Base-by-base conservation (phyloP, 2,329 filamentous ascomycete species). In the Neoscytalidium dimidiatum region DNA sequence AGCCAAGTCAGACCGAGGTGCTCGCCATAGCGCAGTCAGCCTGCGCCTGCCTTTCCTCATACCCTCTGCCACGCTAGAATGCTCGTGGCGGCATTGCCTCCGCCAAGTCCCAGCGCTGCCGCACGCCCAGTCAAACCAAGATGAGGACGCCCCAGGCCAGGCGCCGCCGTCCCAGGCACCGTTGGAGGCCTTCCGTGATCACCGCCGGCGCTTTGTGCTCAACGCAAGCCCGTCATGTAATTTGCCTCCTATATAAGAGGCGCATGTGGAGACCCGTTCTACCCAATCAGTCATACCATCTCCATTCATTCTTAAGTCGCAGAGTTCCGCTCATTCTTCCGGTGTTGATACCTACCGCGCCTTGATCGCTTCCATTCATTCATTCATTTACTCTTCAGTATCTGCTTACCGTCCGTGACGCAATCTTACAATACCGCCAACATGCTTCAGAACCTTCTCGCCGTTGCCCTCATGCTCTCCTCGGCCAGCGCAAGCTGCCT, bases 401-500 rank as follows among this genome's bases (percentile, higher is more conserved):
- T n/a, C n/a, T n/a, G n/a, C 33, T 33, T 9, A 35, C 23, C 38
- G 13, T 26, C 35, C 33, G 33, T 23, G 21, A 57, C 53, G 7
- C 29, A 29, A n/a, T 8, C 51, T 17, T 41, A 23, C n/a, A 35
- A 28, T 4, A 17, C 29, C 31, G 38, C 13, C 60, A 52, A 14
- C 21, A 62, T 51, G 44, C 44, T 51, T 62, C 14, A 21, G 44
- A 38, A 51, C 35, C 17, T 62, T 44, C 35, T 49, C 19, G 5
- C 60, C 28, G 13, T 38, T 62, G 44, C 44, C n/a, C 23, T 62
- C 17, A 21, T 62, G n/a, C 41, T 60, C 28, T 62, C 60, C 44
- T 69, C 9, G 65, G 53, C 19, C 67, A 68, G 77, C 19, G 77
- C 78, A 35, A 78, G 73, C 41, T 81, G 79, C 66, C 73, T 80